Evolutionary conservation across 1,139 yeast species (phyloP).

Genomic region (Scheffersomyces insectosa): DNA sequence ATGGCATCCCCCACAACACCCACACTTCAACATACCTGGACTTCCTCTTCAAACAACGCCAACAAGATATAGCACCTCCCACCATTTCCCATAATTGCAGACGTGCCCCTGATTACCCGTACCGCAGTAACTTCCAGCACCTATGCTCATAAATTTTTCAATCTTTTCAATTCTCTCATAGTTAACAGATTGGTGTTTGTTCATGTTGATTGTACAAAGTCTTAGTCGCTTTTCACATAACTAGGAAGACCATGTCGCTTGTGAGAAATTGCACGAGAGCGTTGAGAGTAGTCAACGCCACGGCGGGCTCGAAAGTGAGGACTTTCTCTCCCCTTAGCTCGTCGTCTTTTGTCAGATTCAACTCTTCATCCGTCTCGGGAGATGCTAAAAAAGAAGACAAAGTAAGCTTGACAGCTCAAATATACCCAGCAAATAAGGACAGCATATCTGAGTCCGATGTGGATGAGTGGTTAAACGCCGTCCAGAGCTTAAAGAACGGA

Average conservation of each 20-base stretch:
- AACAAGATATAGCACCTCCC: too few species aligned
- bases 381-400: conserved; percentile 1
- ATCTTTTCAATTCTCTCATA: too few species aligned
- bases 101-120: too few species aligned
- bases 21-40: too few species aligned
- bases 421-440: conserved; percentile 41
- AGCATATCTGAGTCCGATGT: conserved; percentile 55
- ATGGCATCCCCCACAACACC: too few species aligned
- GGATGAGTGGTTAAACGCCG: conserved; percentile 65
- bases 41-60: too few species aligned
- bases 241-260: conserved; percentile 6
- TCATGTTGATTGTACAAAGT: too few species aligned
- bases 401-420: conserved; percentile 33
- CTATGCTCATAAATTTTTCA: too few species aligned
- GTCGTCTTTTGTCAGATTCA: conserved; percentile 10
- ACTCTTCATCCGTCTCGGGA: conserved; percentile 10
- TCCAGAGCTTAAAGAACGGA: conserved; percentile 54
- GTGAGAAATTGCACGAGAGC: conserved; percentile 13
- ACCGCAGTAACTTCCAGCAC: too few species aligned
- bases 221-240: too few species aligned
- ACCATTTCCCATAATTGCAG: too few species aligned
- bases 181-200: too few species aligned
- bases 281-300: conserved; percentile 1
- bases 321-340: neutral
- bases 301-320: neutral